Evolutionary conservation across 1,284 basidiomycete species (phyloP), one percentile per base, ranked within the genome.

Genomic region (Pseudozyma thailandica): DNA sequence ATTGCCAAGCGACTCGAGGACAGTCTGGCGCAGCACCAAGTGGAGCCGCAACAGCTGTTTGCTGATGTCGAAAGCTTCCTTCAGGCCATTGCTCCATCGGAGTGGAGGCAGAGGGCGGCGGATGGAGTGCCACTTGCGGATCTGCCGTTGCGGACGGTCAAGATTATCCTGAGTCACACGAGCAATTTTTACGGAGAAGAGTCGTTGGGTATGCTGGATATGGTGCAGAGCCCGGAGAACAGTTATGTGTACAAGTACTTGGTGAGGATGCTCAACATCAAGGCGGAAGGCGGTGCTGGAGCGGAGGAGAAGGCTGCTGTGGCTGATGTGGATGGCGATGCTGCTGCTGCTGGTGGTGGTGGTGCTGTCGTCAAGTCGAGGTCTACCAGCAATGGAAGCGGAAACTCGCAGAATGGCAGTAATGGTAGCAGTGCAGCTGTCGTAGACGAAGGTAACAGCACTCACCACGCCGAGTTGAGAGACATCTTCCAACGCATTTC

Each of bases 111-210:
- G 18, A 87, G 96, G 60, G 92, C 93, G 3, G 90, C 90, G 4
- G 93, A 93, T 79, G 91, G 91, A 65, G 88, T 98, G 0, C 93
- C 95, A 2, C 91, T 96, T 76, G 94, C 93, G 38, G 96, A 98
- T 80, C 92, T 98, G 92, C 96, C 96, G 2, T 84, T 98, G 73
- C 88, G 95, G 57, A 98, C 96, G 1, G 91, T 98, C 84, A 99
- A 98, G 86, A 78, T 80, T 31, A 77, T 81, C 20, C 58, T 82
- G 8, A 70, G 68, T 26, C 94, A 80, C 50, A 54, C 78, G n/a
- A 65, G 61, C 8, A 72, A 72, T 25, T 52, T 62, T 26, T 71
- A 71, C 42, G 75, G 75, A 9, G 81, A 82, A 23, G 72, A 78
- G 10, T 66, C 75, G 25, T 39, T 81, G 30, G 55, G 64, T 10